Evolutionary conservation across 106 monocot genomes (phyloP).

Genomic region (Allium sativum): DNA sequence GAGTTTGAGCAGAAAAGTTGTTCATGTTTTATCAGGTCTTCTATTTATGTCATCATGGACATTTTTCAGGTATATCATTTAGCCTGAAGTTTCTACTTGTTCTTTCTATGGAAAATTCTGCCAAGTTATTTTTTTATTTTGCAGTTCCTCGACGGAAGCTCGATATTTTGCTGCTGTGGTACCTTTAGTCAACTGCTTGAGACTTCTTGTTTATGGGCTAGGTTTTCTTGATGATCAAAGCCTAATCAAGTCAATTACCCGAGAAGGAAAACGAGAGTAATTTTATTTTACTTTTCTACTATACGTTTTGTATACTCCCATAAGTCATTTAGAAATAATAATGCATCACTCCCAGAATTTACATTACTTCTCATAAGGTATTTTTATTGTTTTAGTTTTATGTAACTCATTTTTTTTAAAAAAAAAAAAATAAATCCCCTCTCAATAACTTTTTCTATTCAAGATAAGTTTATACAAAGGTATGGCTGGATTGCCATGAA

Average conservation of each 20-base stretch:
- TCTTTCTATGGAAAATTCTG: too few relatives aligned
- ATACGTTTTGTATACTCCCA: too few relatives aligned
- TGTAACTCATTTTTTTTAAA: too few relatives aligned
- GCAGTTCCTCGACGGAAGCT: constrained; percentile 59
- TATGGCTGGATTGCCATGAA: too few relatives aligned
- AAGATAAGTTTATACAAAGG: too few relatives aligned
- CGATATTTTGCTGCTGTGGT: constrained; percentile 73
- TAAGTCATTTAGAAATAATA: too few relatives aligned
- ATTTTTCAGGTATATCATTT: constrained; percentile 63
- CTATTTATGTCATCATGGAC: constrained; percentile 89
- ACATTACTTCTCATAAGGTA: too few relatives aligned
- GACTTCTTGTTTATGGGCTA: constrained; percentile 63
- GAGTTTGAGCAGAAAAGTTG: constrained; percentile 92
- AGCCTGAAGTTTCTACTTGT: neutral
- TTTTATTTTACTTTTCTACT: neutral
- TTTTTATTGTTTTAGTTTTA: too few relatives aligned
- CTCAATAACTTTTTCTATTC: too few relatives aligned
- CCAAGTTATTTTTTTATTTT: neutral
- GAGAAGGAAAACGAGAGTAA: constrained; percentile 90
- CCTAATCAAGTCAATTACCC: constrained; percentile 76
- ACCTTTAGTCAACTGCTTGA: constrained; percentile 60
- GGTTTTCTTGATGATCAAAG: constrained; percentile 53
- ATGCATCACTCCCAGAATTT: too few relatives aligned
- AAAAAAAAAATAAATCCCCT: too few relatives aligned
- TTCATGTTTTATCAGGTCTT: constrained; percentile 86